Evolutionary conservation across 768 basidiomycete species (phyloP), one percentile per base, ranked within the genome.

Genomic region (Lactarius akahatsu): DNA sequence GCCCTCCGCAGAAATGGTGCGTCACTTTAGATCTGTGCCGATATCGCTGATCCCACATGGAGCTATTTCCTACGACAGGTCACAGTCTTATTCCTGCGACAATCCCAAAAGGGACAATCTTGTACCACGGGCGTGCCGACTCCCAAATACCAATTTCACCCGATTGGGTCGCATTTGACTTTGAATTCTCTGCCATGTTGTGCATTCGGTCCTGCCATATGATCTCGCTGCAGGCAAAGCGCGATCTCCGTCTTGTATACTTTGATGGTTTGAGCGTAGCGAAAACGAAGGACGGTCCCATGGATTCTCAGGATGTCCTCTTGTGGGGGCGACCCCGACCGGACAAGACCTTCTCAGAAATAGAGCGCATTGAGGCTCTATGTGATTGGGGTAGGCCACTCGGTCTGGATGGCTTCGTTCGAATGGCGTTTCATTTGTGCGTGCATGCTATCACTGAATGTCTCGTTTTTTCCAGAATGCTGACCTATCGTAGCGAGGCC

Each of bases 271-370:
- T 69, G 18, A 58, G 59, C 23, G 62, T 65, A 23, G 68, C 58
- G 1, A 70, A 72, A 61, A 68, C 76, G 67, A n/a, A 30, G 2
- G 65, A 69, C 20, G 78, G 78, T 10, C 63, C 75, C 0, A 60
- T 78, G 71, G 79, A 80, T 50, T 68, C 73, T 0, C 79, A 80
- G 62, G 79, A 80, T 67, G 45, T 80, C 4, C 23, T 80, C 23
- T 41, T 69, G 0, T 78, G 78, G 77, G 76, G 76, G 3, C 57
- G 68, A 40, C 43, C 63, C 32, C 64, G 45, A 7, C 73, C 73
- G 4, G 73, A 73, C 7, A 68, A 67, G 59, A 43, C 7, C 13
- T n/a, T 30, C 4, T 63, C 70, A 1, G 77, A 80, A 13, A 8
- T 16, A 20, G 57, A 70, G 43, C 70, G 78, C 38, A 75, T 77